Base-by-base conservation (phyloP, 805 yeast species). In the Metschnikowia drakensbergensis region DNA sequence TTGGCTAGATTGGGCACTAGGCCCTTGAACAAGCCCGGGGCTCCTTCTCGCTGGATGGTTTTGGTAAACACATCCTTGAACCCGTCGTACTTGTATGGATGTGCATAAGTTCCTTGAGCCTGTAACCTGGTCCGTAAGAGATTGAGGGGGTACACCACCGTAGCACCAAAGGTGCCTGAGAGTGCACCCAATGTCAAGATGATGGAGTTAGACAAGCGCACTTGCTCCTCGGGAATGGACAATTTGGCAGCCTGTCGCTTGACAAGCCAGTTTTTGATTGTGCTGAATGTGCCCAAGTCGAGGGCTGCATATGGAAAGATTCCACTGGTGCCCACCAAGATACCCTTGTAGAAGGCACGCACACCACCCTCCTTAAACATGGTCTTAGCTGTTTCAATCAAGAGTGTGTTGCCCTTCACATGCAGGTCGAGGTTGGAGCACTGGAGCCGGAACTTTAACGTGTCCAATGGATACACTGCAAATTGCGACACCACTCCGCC, bases 221-320 rank as follows among this genome's bases (percentile, higher is more conserved):
- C 86, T 23, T 89, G 87, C 27, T 77, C 77, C 13, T 46, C 54
- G 13, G 80, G 72, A 37, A 81, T 66, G 6, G 77, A 74, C 22
- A 67, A 67, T 47, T 65, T 65, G 37, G 64, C 69, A 7, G 96
- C 88, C 63, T 84, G 83, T 52, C 81, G 75, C 41, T 75, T 69
- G 17, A 84, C 76, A 57, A 86, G 84, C 77, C 88, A 84, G 55
- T 82, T 80, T 64, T 92, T 92, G 56, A 94, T 77, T 1, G 91
- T 84, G 7, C 92, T 77, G 64, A 94, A 94, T 0, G 97, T 90
- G 33, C 99, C 99, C 45, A 94, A 72, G 66, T 94, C 99, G 29
- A 94, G 72, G 0, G 99, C 99, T 1, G 98, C 97, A 64, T 91
- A 94, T 0, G 99, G 99, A 71, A 94, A 94, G 56, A 94, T 92